These are phyloP conservation scores for Amorphotheca resinae DNA, from an alignment of 495 filamentous ascomycete species.

Conservation along the genomic window DNA sequence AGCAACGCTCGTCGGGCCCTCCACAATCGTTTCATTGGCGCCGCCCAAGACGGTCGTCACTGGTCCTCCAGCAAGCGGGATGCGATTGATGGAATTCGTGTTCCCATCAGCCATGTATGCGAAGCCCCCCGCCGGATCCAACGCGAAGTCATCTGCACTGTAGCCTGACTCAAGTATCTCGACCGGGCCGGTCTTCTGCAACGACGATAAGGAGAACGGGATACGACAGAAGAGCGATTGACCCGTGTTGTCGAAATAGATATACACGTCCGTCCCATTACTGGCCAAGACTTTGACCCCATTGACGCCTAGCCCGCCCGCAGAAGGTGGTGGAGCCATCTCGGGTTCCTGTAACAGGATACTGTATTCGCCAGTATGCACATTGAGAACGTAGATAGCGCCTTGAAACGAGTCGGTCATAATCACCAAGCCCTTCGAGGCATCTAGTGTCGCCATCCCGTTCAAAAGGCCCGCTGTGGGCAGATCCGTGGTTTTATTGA, in stretches of 20 bases:
- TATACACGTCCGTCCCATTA: background rate
- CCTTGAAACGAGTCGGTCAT: conserved; percentile 25
- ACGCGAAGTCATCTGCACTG: conserved; percentile 20
- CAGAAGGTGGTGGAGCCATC: conserved; percentile 2
- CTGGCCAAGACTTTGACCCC: conserved; percentile 2
- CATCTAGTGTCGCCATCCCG: conserved; percentile 24
- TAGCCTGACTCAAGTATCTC: conserved; percentile 6
- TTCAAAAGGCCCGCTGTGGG: conserved; percentile 21
- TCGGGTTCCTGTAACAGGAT: conserved; percentile 21
- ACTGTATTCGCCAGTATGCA: conserved; percentile 19
- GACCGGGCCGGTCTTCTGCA: background rate
- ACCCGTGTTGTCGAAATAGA: conserved; percentile 5
- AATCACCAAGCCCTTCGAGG: conserved; percentile 17
- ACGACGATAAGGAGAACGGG: conserved; percentile 1
- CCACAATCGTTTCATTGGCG: conserved; percentile 4
- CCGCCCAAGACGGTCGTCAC: conserved; percentile 16
- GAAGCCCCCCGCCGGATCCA: conserved; percentile 17
- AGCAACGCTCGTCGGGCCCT: conserved; percentile 8
- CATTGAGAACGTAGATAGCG: conserved; percentile 25
- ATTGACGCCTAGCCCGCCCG: conserved; percentile 6
- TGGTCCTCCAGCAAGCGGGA: conserved; percentile 16
- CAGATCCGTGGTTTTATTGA: conserved; percentile 3
- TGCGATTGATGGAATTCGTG: conserved; percentile 10
- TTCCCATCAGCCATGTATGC: conserved; percentile 11
- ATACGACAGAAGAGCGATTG: background rate